Evolutionary conservation across 106 monocot species (phyloP).

Genomic region (Agapanthus africanus): DNA sequence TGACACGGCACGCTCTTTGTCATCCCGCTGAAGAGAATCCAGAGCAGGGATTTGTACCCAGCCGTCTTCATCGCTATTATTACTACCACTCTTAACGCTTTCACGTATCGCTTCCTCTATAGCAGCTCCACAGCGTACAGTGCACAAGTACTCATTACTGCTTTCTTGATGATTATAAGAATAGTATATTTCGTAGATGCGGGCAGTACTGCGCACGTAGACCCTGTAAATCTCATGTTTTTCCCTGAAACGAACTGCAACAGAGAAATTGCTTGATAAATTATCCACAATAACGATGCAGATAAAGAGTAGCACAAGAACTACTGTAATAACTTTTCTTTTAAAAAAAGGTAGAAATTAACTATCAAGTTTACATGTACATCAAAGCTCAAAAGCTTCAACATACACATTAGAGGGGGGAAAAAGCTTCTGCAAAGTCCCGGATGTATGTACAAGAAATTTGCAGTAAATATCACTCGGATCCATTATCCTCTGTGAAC

Average conservation of each 20-base stretch:
- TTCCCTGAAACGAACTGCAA: slow-evolving; percentile 63
- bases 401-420: not conserved
- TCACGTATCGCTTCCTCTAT: slow-evolving; percentile 11
- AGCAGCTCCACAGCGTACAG: slow-evolving; percentile 66
- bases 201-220: slow-evolving; percentile 67
- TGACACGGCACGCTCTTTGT: slow-evolving; percentile 3
- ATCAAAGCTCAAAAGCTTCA: not conserved
- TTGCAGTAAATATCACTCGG: no score
- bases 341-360: no score
- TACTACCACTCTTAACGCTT: slow-evolving; percentile 19
- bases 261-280: slow-evolving; percentile 12
- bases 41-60: slow-evolving; percentile 73
- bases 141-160: slow-evolving; percentile 71
- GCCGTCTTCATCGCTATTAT: slow-evolving; percentile 52
- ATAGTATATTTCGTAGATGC: slow-evolving; percentile 77
- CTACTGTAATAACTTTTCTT: not conserved
- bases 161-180: slow-evolving; percentile 23
- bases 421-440: not conserved
- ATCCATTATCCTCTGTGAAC: no score
- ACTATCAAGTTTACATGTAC: not conserved
- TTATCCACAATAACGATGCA: not conserved
- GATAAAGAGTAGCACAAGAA: not conserved
- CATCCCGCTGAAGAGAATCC: slow-evolving; percentile 22
- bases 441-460: not conserved
- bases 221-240: slow-evolving; percentile 65